phyloP scores from a whole-genome alignment of 345 rosid species.

The Fremontodendron californicum region DNA sequence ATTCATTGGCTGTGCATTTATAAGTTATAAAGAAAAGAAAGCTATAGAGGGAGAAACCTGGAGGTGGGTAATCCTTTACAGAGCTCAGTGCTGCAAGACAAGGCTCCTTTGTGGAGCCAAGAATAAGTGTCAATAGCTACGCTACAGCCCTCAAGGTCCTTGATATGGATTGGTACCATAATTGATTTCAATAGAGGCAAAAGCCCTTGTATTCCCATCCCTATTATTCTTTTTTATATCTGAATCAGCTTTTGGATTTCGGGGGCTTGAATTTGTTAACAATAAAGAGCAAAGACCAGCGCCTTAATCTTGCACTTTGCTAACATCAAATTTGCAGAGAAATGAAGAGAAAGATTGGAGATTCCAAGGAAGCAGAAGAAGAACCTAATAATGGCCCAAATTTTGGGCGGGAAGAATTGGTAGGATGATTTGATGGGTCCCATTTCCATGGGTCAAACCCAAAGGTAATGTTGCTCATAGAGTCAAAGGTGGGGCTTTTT shows the following conservation, averaged over 20 bases:
- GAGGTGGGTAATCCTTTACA: slow-evolving; percentile 63
- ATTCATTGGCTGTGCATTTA: neutral
- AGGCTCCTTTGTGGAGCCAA: slow-evolving; percentile 85
- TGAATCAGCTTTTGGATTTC: neutral
- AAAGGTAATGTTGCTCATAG: neutral
- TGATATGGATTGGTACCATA: slow-evolving; percentile 69
- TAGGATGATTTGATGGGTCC: neutral
- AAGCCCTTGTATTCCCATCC: slow-evolving; percentile 81
- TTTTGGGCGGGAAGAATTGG: slow-evolving; percentile 19
- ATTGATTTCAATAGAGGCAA: slow-evolving; percentile 81
- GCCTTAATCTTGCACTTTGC: slow-evolving; percentile 7
- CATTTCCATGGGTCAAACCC: neutral
- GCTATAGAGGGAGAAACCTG: slow-evolving; percentile 32
- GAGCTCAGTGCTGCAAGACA: slow-evolving; percentile 66
- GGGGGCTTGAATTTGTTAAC: neutral
- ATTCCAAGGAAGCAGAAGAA: neutral
- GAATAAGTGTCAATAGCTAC: slow-evolving; percentile 95
- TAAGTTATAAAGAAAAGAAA: neutral
- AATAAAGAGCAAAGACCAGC: neutral
- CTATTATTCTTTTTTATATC: neutral
- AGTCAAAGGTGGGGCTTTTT: neutral
- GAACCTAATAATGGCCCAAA: neutral
- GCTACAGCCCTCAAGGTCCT: slow-evolving; percentile 64
- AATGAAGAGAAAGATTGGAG: neutral
- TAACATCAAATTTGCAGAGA: neutral